Conservation (phyloP, 495 filamentous ascomycete species). For the Penicillium subrubescens region DNA sequence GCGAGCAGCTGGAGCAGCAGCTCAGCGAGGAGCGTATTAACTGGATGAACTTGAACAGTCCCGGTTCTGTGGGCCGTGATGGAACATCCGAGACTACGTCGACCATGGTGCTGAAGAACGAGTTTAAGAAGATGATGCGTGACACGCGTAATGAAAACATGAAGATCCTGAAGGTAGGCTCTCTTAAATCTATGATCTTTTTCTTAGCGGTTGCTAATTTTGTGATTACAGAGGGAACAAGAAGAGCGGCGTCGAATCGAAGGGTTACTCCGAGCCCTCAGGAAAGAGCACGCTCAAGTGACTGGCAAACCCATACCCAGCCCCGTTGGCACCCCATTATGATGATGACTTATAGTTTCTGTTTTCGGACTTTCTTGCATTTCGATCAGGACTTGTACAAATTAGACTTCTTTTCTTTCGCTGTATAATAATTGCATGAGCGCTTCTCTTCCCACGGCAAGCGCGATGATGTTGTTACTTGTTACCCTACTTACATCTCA, state of each 20-base stretch:
- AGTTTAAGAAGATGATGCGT: conserved; percentile 92
- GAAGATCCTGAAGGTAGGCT: conserved; percentile 67
- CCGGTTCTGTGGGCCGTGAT: conserved; percentile 49
- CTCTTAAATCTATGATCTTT: not conserved
- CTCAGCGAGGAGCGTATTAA: conserved; percentile 71
- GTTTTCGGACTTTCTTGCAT: conserved; percentile 17
- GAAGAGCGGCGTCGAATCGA: conserved; percentile 70
- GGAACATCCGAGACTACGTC: conserved; percentile 61
- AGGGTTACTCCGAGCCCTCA: conserved; percentile 55
- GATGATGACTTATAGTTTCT: conserved; percentile 34
- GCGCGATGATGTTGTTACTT: conserved; percentile 21
- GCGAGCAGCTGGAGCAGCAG: conserved; percentile 66
- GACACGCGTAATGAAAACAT: conserved; percentile 73
- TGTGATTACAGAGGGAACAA: conserved; percentile 61
- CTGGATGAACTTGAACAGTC: conserved; percentile 66
- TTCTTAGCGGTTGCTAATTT: conserved; percentile 16
- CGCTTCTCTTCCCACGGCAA: conserved; percentile 21
- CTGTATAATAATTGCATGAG: conserved; percentile 27
- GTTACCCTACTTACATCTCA: not conserved
- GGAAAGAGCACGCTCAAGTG: conserved; percentile 52
- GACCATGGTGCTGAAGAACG: conserved; percentile 73
- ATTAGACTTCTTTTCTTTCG: conserved; percentile 22
- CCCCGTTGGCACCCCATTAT: conserved; percentile 50
- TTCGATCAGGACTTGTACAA: conserved; percentile 24
- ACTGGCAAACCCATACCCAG: conserved; percentile 55